phyloP scores from a whole-genome alignment of 2,329 filamentous ascomycete genomes.

The Colletotrichum sp. region DNA sequence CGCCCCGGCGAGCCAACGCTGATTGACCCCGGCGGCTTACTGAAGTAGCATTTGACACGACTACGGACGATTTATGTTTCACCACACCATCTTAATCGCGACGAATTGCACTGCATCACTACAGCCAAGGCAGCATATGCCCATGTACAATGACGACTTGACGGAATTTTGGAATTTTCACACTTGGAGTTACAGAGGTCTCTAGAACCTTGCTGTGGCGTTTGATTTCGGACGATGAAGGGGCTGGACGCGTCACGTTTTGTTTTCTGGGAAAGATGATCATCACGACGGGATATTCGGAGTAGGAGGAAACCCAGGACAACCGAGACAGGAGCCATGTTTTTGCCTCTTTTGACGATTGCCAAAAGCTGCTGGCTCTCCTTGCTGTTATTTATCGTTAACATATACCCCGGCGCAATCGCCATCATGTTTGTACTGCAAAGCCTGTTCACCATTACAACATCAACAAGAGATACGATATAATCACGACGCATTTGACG shows the following conservation, averaged over 20 bases:
- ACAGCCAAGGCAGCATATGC: background rate
- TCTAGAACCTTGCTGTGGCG: slow-evolving; percentile 9
- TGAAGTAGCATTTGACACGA: slow-evolving; percentile 28
- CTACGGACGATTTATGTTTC: background rate
- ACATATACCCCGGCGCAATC: slow-evolving; percentile 24
- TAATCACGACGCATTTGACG: slow-evolving; percentile 9
- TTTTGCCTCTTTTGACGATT: background rate
- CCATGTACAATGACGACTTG: slow-evolving; percentile 12
- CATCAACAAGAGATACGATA: background rate
- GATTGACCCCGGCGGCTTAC: slow-evolving; percentile 44
- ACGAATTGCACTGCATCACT: background rate
- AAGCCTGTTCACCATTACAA: background rate
- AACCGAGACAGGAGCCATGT: background rate
- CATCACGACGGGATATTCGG: slow-evolving; percentile 20
- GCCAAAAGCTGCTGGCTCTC: background rate
- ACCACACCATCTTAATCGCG: background rate
- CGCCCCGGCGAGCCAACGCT: slow-evolving; percentile 37
- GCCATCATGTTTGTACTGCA: slow-evolving; percentile 12
- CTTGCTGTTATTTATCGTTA: slow-evolving; percentile 2
- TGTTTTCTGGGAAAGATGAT: slow-evolving; percentile 13
- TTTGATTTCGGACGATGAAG: background rate
- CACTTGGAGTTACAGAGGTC: slow-evolving; percentile 7
- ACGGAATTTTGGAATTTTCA: background rate
- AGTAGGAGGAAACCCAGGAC: background rate
- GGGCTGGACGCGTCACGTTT: background rate